Conservation (phyloP, 441 rosid genomes). For the Syzygium syzygioides region DNA sequence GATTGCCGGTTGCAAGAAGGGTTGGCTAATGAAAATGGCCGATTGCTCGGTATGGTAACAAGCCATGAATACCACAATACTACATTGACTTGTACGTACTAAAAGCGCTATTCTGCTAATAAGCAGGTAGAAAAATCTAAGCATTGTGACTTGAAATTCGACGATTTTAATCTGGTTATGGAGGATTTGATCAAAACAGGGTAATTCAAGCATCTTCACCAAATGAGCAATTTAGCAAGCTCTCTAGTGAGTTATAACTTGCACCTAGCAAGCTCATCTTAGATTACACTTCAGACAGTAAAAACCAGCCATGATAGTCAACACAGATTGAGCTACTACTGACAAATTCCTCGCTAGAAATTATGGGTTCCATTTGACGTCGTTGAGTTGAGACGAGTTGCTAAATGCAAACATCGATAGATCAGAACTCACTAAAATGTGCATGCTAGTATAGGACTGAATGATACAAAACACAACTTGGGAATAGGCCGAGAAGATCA, state of each 20-base stretch:
- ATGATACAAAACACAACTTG: slow-evolving; percentile 22
- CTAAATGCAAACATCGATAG: too few relatives aligned
- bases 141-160: too few relatives aligned
- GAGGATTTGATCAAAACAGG: too few relatives aligned
- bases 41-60: too few relatives aligned
- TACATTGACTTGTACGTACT: too few relatives aligned
- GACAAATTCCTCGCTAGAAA: not conserved
- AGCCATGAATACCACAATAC: too few relatives aligned
- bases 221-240: not conserved
- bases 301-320: not conserved
- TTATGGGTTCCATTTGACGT: not conserved
- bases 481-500: slow-evolving; percentile 34
- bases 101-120: too few relatives aligned
- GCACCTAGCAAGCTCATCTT: not conserved
- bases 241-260: not conserved
- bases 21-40: too few relatives aligned
- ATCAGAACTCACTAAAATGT: not conserved
- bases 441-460: too few relatives aligned
- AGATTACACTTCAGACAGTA: not conserved
- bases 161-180: not conserved
- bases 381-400: not conserved
- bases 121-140: too few relatives aligned
- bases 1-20: too few relatives aligned
- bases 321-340: not conserved
- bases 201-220: not conserved